phyloP scores from a whole-genome alignment of 148 eudicot species.

The Silene uniflora region DNA sequence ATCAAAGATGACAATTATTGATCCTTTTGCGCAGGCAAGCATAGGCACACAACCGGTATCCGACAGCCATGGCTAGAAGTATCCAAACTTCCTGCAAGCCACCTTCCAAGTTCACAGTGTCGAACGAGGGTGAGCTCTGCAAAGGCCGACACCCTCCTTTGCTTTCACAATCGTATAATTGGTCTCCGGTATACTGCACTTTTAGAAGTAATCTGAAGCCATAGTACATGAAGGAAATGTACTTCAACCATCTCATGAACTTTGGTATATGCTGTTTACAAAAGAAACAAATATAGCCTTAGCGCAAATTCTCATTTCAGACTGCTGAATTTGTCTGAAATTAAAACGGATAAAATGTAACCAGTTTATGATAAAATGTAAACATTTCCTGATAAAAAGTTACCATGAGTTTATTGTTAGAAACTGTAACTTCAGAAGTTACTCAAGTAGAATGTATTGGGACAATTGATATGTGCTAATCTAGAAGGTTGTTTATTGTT shows the following conservation, averaged over 20 bases:
- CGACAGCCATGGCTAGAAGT: conserved; percentile 76
- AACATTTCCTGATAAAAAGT: too few species aligned
- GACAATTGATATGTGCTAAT: too few species aligned
- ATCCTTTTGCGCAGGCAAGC: conserved; percentile 68
- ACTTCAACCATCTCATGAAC: conserved; percentile 90
- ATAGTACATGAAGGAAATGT: conserved; percentile 82
- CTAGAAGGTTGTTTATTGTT: too few species aligned
- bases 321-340: too few species aligned
- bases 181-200: conserved; percentile 82
- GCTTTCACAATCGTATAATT: conserved; percentile 76
- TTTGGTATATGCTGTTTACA: conserved; percentile 80
- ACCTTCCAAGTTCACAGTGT: conserved; percentile 67
- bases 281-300: not conserved
- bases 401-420: too few species aligned
- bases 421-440: too few species aligned
- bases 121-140: conserved; percentile 94
- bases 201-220: conserved; percentile 59
- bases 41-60: conserved; percentile 65
- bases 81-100: conserved; percentile 91
- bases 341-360: too few species aligned
- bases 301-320: too few species aligned
- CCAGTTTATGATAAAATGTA: too few species aligned
- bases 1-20: conserved; percentile 51
- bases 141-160: conserved; percentile 61
- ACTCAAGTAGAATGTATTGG: too few species aligned